Percentiles rank a stretch among this genome's conserved stretches.
These are phyloP conservation scores for Leccinum obscurum DNA, from an alignment of 768 basidiomycete species.

Conservation along the genomic window DNA sequence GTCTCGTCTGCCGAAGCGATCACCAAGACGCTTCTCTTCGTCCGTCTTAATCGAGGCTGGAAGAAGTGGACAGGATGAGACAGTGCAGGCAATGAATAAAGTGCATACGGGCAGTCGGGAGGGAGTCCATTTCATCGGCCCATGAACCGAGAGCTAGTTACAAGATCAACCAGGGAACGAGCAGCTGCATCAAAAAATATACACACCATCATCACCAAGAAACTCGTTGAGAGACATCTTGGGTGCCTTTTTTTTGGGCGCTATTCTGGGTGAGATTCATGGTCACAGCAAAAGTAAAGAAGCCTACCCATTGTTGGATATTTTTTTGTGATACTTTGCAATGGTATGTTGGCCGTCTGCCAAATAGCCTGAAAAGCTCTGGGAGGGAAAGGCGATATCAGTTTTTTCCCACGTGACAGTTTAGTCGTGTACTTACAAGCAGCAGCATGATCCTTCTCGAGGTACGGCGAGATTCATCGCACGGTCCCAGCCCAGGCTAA, in stretches of 20 bases:
- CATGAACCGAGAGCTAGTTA: conserved; percentile 82
- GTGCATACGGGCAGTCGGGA: conserved; percentile 90
- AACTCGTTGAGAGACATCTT: conserved; percentile 94
- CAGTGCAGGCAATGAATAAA: conserved; percentile 6
- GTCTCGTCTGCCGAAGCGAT: conserved; percentile 59
- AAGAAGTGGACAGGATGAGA: conserved; percentile 17
- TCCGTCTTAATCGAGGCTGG: conserved; percentile 70
- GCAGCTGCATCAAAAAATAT: conserved; percentile 17
- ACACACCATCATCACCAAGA: conserved; percentile 80
- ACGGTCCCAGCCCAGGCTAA: conserved; percentile 7
- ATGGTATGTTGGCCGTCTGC: not conserved
- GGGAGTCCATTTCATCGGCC: conserved; percentile 97
- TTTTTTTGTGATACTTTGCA: conserved; percentile 14
- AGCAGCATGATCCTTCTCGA: conserved; percentile 79
- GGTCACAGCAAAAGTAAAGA: not conserved
- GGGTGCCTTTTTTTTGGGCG: conserved; percentile 88
- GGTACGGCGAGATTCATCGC: conserved; percentile 39
- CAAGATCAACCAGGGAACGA: conserved; percentile 16
- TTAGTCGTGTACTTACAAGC: conserved; percentile 5
- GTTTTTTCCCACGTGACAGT: conserved; percentile 29
- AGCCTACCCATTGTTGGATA: conserved; percentile 29
- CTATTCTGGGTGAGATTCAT: conserved; percentile 39
- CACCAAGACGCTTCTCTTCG: conserved; percentile 59
- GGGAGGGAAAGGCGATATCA: conserved; percentile 25
- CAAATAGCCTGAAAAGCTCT: conserved; percentile 18